Evolutionary conservation across 768 basidiomycete species (phyloP), one percentile per base, ranked within the genome.

Genomic region (Pholiota conissans): DNA sequence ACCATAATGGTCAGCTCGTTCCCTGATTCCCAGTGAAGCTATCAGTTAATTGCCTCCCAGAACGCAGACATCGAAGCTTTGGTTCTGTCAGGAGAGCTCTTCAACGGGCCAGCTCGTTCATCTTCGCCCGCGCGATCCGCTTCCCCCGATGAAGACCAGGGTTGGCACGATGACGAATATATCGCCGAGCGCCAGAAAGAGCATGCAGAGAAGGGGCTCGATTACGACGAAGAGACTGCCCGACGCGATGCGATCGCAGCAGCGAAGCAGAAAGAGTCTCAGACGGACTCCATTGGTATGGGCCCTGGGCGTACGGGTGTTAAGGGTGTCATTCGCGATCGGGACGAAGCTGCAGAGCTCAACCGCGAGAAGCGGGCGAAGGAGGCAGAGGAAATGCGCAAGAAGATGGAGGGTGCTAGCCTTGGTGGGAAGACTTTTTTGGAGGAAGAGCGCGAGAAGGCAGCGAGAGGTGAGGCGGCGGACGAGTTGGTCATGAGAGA

Each of bases 281-380:
- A 65, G 24, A 48, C 64, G 8, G 84, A 87, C 54, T 85, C 86
- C 11, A 91, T 93, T 49, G 90, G 92, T 8, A 89, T 93, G 88
- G 90, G 87, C 3, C 89, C 89, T 9, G 91, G 91, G 3, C 79
- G 92, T 26, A 94, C 92, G 5, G 92, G 92, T 20, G 92, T 93
- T 47, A 94, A 94, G 63, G 91, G 92, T 24, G 92, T 94, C 57
- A 90, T 94, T 56, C 82, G 91, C 26, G 92, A 94, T 71, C 80
- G 84, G 28, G 77, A 85, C 57, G 92, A 94, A 65, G 90, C 90
- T 3, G 79, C 75, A 22, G 71, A 76, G 49, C 67, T 85, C 20
- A 76, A 81, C 49, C 79, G 82, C n/a, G 78, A 80, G 24, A 82
- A 80, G 61, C 76, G 76, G 10, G 76, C 76, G 3, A 73, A 70